These are phyloP conservation scores for Phenoliferia sp. DNA, from an alignment of 1,284 basidiomycete species.

Conservation along the genomic window DNA sequence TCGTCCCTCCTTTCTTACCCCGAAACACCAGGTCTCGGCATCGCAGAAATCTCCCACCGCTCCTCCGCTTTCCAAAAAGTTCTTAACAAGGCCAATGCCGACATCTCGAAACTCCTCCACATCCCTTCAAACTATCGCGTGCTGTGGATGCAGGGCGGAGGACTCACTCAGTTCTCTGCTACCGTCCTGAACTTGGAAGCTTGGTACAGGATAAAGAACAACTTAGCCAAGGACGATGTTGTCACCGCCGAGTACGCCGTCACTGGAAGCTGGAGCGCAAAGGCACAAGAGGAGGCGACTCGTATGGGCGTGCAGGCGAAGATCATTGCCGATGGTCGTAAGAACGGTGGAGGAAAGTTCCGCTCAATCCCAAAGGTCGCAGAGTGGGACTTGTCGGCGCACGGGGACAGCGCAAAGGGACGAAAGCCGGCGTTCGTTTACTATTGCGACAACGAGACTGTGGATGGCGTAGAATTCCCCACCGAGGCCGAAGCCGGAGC, in stretches of 20 bases:
- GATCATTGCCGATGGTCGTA: slow-evolving; percentile 58
- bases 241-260: slow-evolving; percentile 70
- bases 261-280: slow-evolving; percentile 86
- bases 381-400: slow-evolving; percentile 43
- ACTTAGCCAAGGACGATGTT: slow-evolving; percentile 51
- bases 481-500: slow-evolving; percentile 48
- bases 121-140: slow-evolving; percentile 80
- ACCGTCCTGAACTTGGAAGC: slow-evolving; percentile 83
- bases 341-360: slow-evolving; percentile 27
- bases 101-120: slow-evolving; percentile 60
- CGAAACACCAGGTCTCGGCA: slow-evolving; percentile 74
- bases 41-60: slow-evolving; percentile 89
- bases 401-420: slow-evolving; percentile 49
- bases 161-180: slow-evolving; percentile 81
- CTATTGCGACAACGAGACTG: slow-evolving; percentile 99
- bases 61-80: slow-evolving; percentile 78
- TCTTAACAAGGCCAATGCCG: slow-evolving; percentile 59
- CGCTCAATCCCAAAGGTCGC: slow-evolving; percentile 17
- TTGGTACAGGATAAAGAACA: slow-evolving; percentile 54
- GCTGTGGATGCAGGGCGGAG: slow-evolving; percentile 88
- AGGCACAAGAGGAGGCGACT: slow-evolving; percentile 73
- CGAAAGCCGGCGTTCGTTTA: slow-evolving; percentile 79
- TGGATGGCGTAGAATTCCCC: slow-evolving; percentile 90
- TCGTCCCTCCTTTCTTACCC: slow-evolving; percentile 78
- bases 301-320: slow-evolving; percentile 57